These are phyloP conservation scores for Paracamarosporium sp. DNA, from an alignment of 2,329 filamentous ascomycete genomes.

Conservation along the genomic window DNA sequence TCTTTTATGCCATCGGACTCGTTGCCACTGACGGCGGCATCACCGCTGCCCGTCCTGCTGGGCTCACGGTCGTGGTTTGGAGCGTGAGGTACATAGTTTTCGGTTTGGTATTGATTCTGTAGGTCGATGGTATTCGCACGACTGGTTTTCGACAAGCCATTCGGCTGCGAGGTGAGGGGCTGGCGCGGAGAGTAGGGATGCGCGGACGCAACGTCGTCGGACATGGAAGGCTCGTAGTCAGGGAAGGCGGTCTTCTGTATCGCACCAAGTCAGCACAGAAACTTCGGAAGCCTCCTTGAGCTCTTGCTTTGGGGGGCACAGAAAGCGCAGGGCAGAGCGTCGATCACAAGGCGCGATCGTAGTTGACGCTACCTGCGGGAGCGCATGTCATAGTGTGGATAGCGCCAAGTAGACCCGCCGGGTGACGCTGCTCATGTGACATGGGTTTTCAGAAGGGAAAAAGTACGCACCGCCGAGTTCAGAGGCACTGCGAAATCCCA, in stretches of 20 bases:
- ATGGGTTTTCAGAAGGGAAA: slow-evolving; percentile 8
- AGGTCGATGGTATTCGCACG: slow-evolving; percentile 41
- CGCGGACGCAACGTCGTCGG: slow-evolving; percentile 36
- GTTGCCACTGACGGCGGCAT: slow-evolving; percentile 50
- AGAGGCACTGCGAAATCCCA: slow-evolving; percentile 50
- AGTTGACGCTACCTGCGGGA: slow-evolving; percentile 30
- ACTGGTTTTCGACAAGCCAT: slow-evolving; percentile 38
- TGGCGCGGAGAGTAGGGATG: slow-evolving; percentile 37
- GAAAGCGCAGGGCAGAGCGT: neutral
- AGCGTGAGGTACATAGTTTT: slow-evolving; percentile 34
- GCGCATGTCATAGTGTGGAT: slow-evolving; percentile 25
- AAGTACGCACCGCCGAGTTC: slow-evolving; percentile 41
- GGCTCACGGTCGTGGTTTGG: slow-evolving; percentile 46
- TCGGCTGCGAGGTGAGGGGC: slow-evolving; percentile 42
- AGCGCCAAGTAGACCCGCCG: slow-evolving; percentile 20
- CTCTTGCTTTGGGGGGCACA: neutral
- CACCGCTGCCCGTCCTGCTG: slow-evolving; percentile 49
- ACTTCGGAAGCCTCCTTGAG: slow-evolving; percentile 2
- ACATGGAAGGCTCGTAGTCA: slow-evolving; percentile 44
- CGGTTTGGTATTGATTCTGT: slow-evolving; percentile 31
- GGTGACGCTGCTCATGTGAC: slow-evolving; percentile 21
- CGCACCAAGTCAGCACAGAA: slow-evolving; percentile 27
- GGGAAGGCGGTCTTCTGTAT: slow-evolving; percentile 34
- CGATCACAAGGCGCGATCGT: slow-evolving; percentile 8
- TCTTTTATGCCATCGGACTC: slow-evolving; percentile 58